phyloP scores from a whole-genome alignment of 768 basidiomycete species.

The Suillus subaureus region DNA sequence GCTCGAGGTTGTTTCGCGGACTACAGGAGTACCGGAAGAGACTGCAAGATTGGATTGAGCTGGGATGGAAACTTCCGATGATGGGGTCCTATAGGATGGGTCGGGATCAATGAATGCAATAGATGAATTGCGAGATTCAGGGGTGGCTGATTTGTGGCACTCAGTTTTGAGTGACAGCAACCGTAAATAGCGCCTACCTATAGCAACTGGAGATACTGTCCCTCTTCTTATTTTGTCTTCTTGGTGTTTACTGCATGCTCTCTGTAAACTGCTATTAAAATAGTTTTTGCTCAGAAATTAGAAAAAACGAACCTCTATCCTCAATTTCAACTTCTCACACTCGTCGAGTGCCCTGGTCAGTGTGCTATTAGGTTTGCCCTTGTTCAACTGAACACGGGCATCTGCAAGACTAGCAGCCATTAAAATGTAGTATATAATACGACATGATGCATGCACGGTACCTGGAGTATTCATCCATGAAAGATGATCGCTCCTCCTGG shows the following conservation, averaged over 20 bases:
- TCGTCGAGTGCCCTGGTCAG: background rate
- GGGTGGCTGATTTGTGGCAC: background rate
- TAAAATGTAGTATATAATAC: background rate
- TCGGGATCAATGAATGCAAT: background rate
- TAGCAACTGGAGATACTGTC: background rate
- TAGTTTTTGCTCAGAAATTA: background rate
- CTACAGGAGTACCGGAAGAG: background rate
- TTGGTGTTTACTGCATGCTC: background rate
- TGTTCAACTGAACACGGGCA: background rate
- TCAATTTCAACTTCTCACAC: background rate
- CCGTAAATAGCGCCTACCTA: background rate
- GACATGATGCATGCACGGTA: background rate
- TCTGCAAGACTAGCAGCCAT: background rate
- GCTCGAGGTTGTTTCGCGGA: background rate
- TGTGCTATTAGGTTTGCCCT: background rate
- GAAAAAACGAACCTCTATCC: background rate
- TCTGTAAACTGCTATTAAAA: background rate
- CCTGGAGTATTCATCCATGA: background rate
- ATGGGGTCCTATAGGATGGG: background rate
- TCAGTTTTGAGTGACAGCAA: background rate
- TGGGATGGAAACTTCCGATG: background rate
- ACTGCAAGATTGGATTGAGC: background rate
- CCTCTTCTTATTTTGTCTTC: background rate
- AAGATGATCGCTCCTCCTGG: background rate
- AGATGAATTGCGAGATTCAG: background rate